These are phyloP conservation scores for Madurella mycetomatis DNA, from an alignment of 2,329 filamentous ascomycete species.

Conservation along the genomic window DNA sequence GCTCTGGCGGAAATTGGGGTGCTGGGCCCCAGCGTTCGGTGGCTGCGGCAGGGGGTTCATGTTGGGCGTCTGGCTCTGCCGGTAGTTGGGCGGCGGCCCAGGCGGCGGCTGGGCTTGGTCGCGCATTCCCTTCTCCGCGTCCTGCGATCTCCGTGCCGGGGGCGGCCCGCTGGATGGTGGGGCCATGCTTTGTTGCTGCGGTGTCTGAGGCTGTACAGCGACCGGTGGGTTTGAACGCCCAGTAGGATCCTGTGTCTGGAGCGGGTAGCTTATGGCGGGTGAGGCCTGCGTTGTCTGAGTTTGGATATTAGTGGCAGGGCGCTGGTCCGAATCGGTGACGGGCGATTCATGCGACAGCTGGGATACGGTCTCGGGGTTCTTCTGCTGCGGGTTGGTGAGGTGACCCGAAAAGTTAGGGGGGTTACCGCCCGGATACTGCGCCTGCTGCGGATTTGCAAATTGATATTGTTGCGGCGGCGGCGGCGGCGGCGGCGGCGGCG, in stretches of 20 bases:
- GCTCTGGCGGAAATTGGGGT: conserved; percentile 39
- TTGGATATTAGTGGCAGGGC: conserved; percentile 33
- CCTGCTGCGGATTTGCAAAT: conserved; percentile 26
- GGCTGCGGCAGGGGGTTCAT: conserved; percentile 41
- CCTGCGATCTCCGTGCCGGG: conserved; percentile 44
- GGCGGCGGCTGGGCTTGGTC: conserved; percentile 40
- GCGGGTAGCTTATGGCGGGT: conserved; percentile 38
- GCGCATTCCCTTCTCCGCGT: conserved; percentile 42
- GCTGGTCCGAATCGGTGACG: conserved; percentile 45
- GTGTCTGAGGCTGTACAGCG: conserved; percentile 29
- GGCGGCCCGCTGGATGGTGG: conserved; percentile 42
- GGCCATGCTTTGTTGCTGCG: conserved; percentile 43
- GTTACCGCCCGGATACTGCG: conserved; percentile 33
- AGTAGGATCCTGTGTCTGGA: conserved; percentile 35
- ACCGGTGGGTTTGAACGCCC: conserved; percentile 26
- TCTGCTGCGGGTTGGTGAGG: conserved; percentile 36
- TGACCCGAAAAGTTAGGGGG: conserved; percentile 35
- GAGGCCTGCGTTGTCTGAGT: conserved; percentile 41
- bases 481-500: too few relatives aligned
- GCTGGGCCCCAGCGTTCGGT: conserved; percentile 31
- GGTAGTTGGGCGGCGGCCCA: conserved; percentile 49
- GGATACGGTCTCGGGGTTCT: conserved; percentile 57
- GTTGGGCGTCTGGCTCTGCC: conserved; percentile 45
- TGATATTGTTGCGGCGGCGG: conserved; percentile 25
- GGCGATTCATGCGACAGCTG: conserved; percentile 61